Evolutionary conservation across 768 basidiomycete species (phyloP).

Genomic region (Collybia mongolica): DNA sequence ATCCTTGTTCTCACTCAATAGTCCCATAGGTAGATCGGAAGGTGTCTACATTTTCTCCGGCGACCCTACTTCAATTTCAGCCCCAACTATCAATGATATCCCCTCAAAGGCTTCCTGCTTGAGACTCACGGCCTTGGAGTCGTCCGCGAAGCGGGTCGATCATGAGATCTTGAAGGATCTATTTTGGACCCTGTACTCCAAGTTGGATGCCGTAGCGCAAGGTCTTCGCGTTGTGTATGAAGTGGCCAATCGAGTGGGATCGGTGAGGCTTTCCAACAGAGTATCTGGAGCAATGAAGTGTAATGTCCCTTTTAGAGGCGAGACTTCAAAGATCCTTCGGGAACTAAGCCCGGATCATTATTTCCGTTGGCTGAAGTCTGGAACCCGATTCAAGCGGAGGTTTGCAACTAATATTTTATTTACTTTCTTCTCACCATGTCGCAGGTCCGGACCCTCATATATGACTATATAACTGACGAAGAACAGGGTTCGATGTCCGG

Average conservation of each 20-base stretch:
- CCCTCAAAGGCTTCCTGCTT: slow-evolving; percentile 51
- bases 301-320: slow-evolving; percentile 57
- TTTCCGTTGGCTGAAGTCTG: slow-evolving; percentile 88
- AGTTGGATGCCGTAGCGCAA: slow-evolving; percentile 91
- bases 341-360: slow-evolving; percentile 69
- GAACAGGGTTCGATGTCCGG: slow-evolving; percentile 76
- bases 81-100: slow-evolving; percentile 22
- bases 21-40: slow-evolving; percentile 40
- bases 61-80: slow-evolving; percentile 18
- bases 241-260: slow-evolving; percentile 86
- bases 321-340: slow-evolving; percentile 87
- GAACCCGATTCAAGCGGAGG: slow-evolving; percentile 88
- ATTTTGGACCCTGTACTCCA: slow-evolving; percentile 97
- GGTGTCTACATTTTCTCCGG: slow-evolving; percentile 50
- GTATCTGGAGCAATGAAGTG: too few species aligned
- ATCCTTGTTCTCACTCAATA: slow-evolving; percentile 33
- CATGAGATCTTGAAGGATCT: slow-evolving; percentile 88
- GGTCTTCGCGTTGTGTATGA: slow-evolving; percentile 89
- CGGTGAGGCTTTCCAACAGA: slow-evolving; percentile 54
- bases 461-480: slow-evolving; percentile 92
- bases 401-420: slow-evolving; percentile 26
- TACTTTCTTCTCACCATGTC: slow-evolving; percentile 3
- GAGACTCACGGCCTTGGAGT: slow-evolving; percentile 72
- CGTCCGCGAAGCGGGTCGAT: slow-evolving; percentile 67
- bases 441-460: slow-evolving; percentile 80